Evolutionary conservation across 1,284 basidiomycete genomes (phyloP), one percentile per base, ranked within the genome.

Genomic region (Cutaneotrichosporon mucoides): DNA sequence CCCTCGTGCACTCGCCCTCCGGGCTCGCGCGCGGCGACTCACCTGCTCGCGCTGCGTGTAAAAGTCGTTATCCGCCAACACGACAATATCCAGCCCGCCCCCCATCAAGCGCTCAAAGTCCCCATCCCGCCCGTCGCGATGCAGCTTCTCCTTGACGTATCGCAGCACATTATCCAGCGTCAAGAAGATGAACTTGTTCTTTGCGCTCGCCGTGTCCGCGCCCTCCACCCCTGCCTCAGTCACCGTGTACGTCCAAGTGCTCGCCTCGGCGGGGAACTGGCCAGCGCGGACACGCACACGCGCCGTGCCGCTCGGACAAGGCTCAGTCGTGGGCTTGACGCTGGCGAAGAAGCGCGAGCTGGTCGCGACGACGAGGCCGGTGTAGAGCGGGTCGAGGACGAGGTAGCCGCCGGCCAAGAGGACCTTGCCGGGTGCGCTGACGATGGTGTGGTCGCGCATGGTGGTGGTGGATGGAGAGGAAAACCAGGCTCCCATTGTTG

Each of bases 31-130:
- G n/a, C n/a, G n/a, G n/a, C 37, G 37, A 38, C 82, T 63, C 62
- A 89, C 91, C 82, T 90, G 87, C 57, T 86, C 85, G 59, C 88
- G 82, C 73, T 99, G 95, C 2, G 93, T 96, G 79, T 99, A 99
- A 70, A 98, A 99, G 76, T 98, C 96, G 72, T 99, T 99, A 77
- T 93, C 92, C 5, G 91, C 96, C 16, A 88, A 84, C 58, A 98
- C 90, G 37, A 84, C 84, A 62, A 98, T 84, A 68, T 89, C 83
- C 64, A 92, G 79, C 1, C 61, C 59, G 8, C 50, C 59, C 8
- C 55, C 52, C 33, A 71, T 46, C 6, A 61, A 33, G 2, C 47
- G 46, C 13, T 67, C 70, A 11, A 90, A 77, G 12, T 79, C 70
- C 15, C 80, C 76, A 12, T 77, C 73, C 6, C 74, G 66, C 5